phyloP scores from a whole-genome alignment of 2,329 filamentous ascomycete genomes.

The Diaporthe nobilis region DNA sequence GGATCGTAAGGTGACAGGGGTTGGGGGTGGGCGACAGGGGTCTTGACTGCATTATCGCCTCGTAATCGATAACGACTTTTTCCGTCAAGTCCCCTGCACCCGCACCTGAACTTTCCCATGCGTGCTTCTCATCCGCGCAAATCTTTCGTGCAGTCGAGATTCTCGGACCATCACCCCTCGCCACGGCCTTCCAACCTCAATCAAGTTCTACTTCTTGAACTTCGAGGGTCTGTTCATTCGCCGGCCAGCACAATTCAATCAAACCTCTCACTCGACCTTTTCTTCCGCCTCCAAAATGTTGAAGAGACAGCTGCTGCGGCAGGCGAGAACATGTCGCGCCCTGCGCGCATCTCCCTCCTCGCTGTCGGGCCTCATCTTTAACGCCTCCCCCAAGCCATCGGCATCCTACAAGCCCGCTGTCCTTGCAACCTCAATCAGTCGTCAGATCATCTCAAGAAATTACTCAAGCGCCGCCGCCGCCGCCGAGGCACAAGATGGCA shows the following conservation, averaged over 20 bases:
- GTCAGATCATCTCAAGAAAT: constrained; percentile 35
- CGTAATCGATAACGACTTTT: constrained; percentile 34
- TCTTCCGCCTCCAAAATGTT: constrained; percentile 38
- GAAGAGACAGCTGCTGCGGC: constrained; percentile 42
- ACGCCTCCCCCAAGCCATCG: constrained; percentile 27
- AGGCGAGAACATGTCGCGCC: constrained; percentile 40
- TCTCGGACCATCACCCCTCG: not conserved
- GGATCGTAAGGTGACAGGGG: not conserved
- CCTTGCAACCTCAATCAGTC: constrained; percentile 35
- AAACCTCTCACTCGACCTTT: too few species aligned
- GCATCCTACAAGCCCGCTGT: constrained; percentile 33
- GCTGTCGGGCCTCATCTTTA: constrained; percentile 28
- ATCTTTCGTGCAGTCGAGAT: constrained; percentile 11
- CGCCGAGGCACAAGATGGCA: constrained; percentile 33
- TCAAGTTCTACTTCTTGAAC: not conserved
- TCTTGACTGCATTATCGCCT: constrained; percentile 3
- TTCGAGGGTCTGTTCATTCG: not conserved
- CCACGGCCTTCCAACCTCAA: constrained; percentile 16
- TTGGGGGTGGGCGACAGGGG: not conserved
- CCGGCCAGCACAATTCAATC: not conserved
- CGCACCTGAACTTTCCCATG: constrained; percentile 11
- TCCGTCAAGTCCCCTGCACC: constrained; percentile 15
- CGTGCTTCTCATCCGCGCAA: constrained; percentile 18
- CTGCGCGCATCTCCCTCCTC: constrained; percentile 39
- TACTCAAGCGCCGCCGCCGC: constrained; percentile 44